These are phyloP conservation scores for Fraxinus greggii DNA, from an alignment of 305 asterid species.

Conservation along the genomic window DNA sequence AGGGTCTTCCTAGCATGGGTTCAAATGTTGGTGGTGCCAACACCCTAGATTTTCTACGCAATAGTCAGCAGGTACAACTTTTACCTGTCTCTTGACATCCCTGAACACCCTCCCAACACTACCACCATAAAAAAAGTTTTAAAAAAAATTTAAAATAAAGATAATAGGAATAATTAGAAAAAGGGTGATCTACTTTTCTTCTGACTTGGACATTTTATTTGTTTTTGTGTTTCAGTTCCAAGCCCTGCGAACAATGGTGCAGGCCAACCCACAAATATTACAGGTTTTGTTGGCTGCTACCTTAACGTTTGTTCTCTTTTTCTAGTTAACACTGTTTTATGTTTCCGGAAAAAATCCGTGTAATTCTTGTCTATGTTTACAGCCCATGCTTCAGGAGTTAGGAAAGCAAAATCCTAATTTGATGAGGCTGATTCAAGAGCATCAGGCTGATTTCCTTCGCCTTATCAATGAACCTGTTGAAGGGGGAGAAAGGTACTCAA, in stretches of 20 bases:
- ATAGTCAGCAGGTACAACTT: conserved; percentile 68
- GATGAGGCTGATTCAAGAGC: conserved; percentile 74
- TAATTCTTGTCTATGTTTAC: conserved; percentile 31
- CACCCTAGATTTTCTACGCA: conserved; percentile 76
- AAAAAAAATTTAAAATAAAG: neutral
- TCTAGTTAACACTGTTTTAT: neutral
- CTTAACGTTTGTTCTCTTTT: neutral
- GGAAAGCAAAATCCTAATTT: conserved; percentile 88
- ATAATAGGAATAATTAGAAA: neutral
- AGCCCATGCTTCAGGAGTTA: conserved; percentile 94
- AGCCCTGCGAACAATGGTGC: conserved; percentile 85
- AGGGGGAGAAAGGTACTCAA: conserved; percentile 72
- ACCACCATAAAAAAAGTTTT: neutral
- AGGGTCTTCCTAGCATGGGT: conserved; percentile 75
- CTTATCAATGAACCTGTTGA: conserved; percentile 79
- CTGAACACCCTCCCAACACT: neutral
- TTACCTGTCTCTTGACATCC: neutral
- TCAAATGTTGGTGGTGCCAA: conserved; percentile 62
- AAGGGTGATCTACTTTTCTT: neutral
- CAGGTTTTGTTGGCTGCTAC: conserved; percentile 47
- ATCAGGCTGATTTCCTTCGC: conserved; percentile 82
- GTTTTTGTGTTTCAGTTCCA: conserved; percentile 59
- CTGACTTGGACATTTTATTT: neutral
- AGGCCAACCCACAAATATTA: conserved; percentile 88
- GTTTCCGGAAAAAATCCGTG: neutral